Evolutionary conservation across 371 early-diverging fungal genomes (phyloP).

Genomic region (Mortierella sp.): DNA sequence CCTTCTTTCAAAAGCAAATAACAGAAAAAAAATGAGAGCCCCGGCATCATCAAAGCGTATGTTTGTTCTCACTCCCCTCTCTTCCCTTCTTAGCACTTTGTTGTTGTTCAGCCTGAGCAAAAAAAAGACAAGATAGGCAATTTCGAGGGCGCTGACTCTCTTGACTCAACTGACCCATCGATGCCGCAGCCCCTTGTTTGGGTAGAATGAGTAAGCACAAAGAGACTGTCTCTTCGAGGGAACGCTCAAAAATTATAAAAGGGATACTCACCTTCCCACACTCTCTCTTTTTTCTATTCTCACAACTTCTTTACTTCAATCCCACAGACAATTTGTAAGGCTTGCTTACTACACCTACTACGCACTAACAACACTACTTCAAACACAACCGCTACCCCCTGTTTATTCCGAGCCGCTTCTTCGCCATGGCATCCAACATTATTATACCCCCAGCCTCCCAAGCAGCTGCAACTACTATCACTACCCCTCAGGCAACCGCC

Average conservation of each 20-base stretch:
- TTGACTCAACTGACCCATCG: constrained; percentile 25
- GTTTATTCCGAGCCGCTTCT: neutral
- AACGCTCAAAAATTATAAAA: neutral
- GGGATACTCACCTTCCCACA: neutral
- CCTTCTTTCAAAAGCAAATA: neutral
- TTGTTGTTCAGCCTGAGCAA: neutral
- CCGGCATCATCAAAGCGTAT: neutral
- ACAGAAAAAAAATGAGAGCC: neutral
- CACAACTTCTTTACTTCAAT: neutral
- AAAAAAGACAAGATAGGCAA: neutral
- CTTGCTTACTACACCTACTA: neutral
- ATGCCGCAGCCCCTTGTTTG: neutral
- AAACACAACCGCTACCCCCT: neutral
- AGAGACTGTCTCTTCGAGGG: neutral
- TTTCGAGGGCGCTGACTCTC: constrained; percentile 5
- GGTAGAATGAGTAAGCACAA: neutral
- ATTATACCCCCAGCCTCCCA: neutral
- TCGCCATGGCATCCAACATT: constrained; percentile 8
- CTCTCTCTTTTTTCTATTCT: neutral
- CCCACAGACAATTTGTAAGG: neutral
- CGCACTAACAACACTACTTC: neutral
- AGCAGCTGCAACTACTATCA: neutral
- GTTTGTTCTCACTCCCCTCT: no score
- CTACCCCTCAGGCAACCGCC: neutral
- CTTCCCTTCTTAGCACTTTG: neutral